Evolutionary conservation across 2,329 filamentous ascomycete species (phyloP), one percentile per base, ranked within the genome.

Genomic region (Ambrosiella beaveri): DNA sequence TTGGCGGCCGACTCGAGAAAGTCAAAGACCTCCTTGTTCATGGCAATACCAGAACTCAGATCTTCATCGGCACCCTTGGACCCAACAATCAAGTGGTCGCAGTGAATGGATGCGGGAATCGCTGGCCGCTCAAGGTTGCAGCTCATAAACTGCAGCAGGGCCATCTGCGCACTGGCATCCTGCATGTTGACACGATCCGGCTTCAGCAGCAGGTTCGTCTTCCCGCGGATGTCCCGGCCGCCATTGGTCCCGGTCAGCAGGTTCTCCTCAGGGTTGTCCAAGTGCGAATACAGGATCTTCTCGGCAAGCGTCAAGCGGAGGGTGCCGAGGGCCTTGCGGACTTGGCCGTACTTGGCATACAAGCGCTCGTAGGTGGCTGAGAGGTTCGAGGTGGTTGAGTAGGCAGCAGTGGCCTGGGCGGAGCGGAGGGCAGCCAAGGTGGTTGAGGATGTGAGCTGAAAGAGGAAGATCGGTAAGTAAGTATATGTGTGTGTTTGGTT

Each of bases 151-250:
- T 98, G 93, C 65, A 98, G 75, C 63, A 98, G 75, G 1, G 93
- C 93, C 93, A 98, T 98, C 74, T 98, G 93, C 5, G 93, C 93
- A 37, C 88, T 95, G 12, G 93, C 93, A 75, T 98, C 93, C 73
- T 98, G 93, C 93, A 98, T 98, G 63, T 94, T 94, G 64, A 97
- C 93, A 57, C 93, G 82, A 70, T 98, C 93, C 19, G 93, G 93
- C 72, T 95, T 95, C 70, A 98, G 85, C 75, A 95, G 95, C 71
- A 98, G 78, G 69, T 95, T 97, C 55, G 89, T 90, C 67, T 82
- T 82, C 64, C 91, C 91, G 47, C 93, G 82, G 62, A 98, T 85
- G 66, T 85, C 79, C 56, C 80, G 80, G 64, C 90, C 91, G 78
- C 90, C 88, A 70, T 88, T 79, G 54, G 90, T 96, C 66, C 82